Evolutionary conservation across 495 filamentous ascomycete species (phyloP).

Genomic region (Evernia prunastri): DNA sequence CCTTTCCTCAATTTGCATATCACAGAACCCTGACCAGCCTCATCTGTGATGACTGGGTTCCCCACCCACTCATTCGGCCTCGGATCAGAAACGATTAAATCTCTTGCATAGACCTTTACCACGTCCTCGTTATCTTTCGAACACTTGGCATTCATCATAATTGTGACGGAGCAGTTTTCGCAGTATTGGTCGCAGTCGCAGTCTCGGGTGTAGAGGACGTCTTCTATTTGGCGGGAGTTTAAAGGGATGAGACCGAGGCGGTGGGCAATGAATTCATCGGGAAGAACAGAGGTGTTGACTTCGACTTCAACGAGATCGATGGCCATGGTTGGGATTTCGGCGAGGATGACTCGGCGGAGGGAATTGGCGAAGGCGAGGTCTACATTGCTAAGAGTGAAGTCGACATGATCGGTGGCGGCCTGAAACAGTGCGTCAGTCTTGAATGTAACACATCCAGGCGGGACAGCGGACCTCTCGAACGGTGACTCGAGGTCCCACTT

Average conservation of each 20-base stretch:
- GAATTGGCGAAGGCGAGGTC: conserved; percentile 91
- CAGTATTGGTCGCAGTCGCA: conserved; percentile 95
- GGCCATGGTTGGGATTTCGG: conserved; percentile 90
- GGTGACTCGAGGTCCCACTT: conserved; percentile 30
- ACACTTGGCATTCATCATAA: conserved; percentile 77
- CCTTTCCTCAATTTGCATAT: conserved; percentile 83
- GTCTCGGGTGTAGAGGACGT: conserved; percentile 83
- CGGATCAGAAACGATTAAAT: conserved; percentile 60
- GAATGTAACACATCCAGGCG: not conserved
- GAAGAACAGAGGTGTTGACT: conserved; percentile 85
- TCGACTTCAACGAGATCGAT: conserved; percentile 93
- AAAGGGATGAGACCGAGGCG: conserved; percentile 88
- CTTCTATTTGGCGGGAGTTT: conserved; percentile 74
- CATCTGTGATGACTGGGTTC: conserved; percentile 77
- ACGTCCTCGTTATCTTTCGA: conserved; percentile 57
- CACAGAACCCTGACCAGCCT: conserved; percentile 68
- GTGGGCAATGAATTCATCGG: conserved; percentile 93
- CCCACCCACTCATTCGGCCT: conserved; percentile 68
- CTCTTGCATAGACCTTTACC: conserved; percentile 85
- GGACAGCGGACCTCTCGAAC: conserved; percentile 29
- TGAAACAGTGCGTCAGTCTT: conserved; percentile 29
- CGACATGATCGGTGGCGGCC: conserved; percentile 63
- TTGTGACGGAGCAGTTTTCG: conserved; percentile 76
- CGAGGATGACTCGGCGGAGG: conserved; percentile 83
- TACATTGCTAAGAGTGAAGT: conserved; percentile 74